Conservation (phyloP, 805 yeast genomes). For the Yarrowia porcina region DNA sequence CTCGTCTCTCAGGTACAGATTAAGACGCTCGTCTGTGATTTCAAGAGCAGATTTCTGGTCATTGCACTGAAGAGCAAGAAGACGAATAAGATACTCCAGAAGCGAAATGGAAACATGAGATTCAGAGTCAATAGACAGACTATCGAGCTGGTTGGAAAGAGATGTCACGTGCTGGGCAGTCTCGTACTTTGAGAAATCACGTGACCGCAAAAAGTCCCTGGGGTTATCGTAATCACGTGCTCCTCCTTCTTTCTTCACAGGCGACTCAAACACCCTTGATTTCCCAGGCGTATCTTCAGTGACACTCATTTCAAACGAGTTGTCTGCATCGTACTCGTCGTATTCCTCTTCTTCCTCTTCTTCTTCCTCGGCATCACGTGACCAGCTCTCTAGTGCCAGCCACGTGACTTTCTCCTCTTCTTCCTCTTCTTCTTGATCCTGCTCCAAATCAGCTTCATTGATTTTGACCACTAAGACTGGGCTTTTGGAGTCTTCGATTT, state of each 20-base stretch:
- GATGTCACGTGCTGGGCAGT: not conserved
- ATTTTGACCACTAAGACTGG: conserved; percentile 67
- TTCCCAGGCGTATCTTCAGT: conserved; percentile 30
- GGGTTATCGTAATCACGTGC: conserved; percentile 11
- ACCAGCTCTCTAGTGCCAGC: conserved; percentile 33
- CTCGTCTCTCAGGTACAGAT: conserved; percentile 61
- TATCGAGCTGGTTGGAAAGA: not conserved
- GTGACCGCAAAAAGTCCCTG: not conserved
- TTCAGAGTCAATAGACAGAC: conserved; percentile 26
- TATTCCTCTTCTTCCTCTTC: conserved; percentile 36
- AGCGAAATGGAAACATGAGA: conserved; percentile 48
- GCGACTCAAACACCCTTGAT: not conserved
- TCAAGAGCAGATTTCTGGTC: conserved; percentile 54
- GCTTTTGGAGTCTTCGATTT: conserved; percentile 56
- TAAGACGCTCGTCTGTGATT: conserved; percentile 63
- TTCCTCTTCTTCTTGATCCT: conserved; percentile 26
- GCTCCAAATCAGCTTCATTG: conserved; percentile 32
- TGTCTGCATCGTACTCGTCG: conserved; percentile 26
- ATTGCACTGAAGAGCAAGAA: conserved; percentile 56
- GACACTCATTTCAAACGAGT: conserved; percentile 37
- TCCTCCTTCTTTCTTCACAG: not conserved
- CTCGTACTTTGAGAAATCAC: not conserved
- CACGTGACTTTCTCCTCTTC: conserved; percentile 20
- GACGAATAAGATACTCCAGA: conserved; percentile 60
- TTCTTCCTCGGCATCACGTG: conserved; percentile 54